phyloP scores from a whole-genome alignment of 2,329 filamentous ascomycete species.

The Ascochyta koolunga region DNA sequence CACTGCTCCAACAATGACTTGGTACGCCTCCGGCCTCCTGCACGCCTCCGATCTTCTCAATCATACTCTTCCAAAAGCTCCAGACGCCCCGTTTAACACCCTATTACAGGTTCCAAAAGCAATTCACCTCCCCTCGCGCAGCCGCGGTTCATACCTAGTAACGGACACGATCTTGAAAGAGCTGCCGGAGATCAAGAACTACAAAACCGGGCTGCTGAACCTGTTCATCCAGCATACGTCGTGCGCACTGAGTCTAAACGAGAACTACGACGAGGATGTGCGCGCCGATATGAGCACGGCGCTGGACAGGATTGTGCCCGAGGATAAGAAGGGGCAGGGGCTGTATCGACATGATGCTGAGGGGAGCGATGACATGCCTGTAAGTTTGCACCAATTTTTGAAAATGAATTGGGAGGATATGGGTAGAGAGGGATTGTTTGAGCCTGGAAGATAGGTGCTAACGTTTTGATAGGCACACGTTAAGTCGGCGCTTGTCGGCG shows the following conservation, averaged over 20 bases:
- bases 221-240: slow-evolving; percentile 96
- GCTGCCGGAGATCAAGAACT: slow-evolving; percentile 79
- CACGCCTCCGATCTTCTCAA: too few species aligned
- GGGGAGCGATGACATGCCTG: slow-evolving; percentile 92
- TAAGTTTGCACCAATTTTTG: slow-evolving; percentile 48
- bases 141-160: slow-evolving; percentile 86
- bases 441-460: slow-evolving; percentile 4
- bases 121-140: slow-evolving; percentile 78
- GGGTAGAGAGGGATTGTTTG: neutral
- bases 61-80: too few species aligned
- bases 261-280: slow-evolving; percentile 90
- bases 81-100: too few species aligned
- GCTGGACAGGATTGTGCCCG: slow-evolving; percentile 85
- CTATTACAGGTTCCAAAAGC: slow-evolving; percentile 77
- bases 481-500: slow-evolving; percentile 87
- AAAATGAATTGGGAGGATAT: neutral
- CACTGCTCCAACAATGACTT: slow-evolving; percentile 37
- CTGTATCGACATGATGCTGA: slow-evolving; percentile 88
- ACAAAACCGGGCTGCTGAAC: slow-evolving; percentile 76
- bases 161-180: slow-evolving; percentile 74
- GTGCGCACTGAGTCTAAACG: slow-evolving; percentile 88
- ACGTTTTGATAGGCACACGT: slow-evolving; percentile 72
- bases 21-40: slow-evolving; percentile 30
- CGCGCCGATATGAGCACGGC: slow-evolving; percentile 92
- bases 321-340: slow-evolving; percentile 62